These are phyloP conservation scores for Lepraria neglecta DNA, from an alignment of 495 filamentous ascomycete species.

Conservation along the genomic window DNA sequence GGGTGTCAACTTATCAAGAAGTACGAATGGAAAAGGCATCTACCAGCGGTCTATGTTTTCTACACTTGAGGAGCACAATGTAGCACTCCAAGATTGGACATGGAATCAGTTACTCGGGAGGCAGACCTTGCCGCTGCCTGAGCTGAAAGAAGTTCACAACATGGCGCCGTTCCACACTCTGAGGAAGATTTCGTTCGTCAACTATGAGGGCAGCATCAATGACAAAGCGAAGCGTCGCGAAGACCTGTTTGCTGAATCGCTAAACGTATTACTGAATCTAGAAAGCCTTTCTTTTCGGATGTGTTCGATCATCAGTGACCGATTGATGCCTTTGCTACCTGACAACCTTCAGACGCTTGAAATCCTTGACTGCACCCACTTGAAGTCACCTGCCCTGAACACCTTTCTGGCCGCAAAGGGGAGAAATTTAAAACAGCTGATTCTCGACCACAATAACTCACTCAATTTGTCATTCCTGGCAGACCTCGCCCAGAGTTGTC, in stretches of 20 bases:
- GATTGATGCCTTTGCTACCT: slow-evolving; percentile 57
- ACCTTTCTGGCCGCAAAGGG: slow-evolving; percentile 59
- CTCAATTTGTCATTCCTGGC: slow-evolving; percentile 67
- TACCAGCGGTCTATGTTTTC: slow-evolving; percentile 57
- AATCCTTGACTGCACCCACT: slow-evolving; percentile 65
- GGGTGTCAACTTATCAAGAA: background rate
- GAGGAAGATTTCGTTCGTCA: slow-evolving; percentile 55
- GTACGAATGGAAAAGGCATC: slow-evolving; percentile 45
- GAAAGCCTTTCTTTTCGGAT: slow-evolving; percentile 60
- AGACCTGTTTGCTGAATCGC: slow-evolving; percentile 47
- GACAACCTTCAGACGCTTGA: slow-evolving; percentile 55
- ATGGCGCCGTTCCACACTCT: slow-evolving; percentile 53
- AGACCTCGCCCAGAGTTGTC: slow-evolving; percentile 54
- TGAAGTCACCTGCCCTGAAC: slow-evolving; percentile 53
- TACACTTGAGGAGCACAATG: slow-evolving; percentile 42
- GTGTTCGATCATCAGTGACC: slow-evolving; percentile 55
- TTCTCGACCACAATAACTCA: slow-evolving; percentile 67
- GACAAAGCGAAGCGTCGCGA: slow-evolving; percentile 33
- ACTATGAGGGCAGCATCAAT: slow-evolving; percentile 47
- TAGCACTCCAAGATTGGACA: slow-evolving; percentile 60
- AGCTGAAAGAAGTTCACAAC: slow-evolving; percentile 51
- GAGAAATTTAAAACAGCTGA: slow-evolving; percentile 52
- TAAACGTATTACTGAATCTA: slow-evolving; percentile 55
- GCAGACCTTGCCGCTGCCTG: slow-evolving; percentile 34
- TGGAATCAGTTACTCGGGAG: slow-evolving; percentile 61